A percentile compares a stretch with the other conserved stretches of the same genome.
Evolutionary conservation across 495 filamentous ascomycete species (phyloP).

Genomic region (Aspergillus bridgeri): DNA sequence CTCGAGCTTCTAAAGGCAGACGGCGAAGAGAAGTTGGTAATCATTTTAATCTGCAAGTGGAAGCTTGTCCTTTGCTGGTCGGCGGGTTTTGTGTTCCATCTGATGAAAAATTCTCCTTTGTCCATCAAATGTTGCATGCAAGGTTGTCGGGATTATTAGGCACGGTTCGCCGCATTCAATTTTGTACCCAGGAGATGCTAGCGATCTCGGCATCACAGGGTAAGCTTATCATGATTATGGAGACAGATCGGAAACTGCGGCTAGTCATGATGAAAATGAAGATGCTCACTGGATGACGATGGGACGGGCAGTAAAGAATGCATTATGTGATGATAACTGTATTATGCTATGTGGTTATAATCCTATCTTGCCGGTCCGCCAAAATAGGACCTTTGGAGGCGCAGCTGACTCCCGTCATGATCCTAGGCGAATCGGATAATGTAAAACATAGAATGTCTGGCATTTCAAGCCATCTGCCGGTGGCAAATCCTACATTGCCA

Average conservation of each 20-base stretch:
- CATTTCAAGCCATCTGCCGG: neutral
- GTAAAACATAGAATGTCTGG: neutral
- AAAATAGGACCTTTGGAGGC: neutral
- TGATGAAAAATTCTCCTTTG: conserved; percentile 33
- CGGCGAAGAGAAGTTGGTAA: conserved; percentile 8
- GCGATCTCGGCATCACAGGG: conserved; percentile 22
- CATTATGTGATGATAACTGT: neutral
- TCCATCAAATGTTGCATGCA: conserved; percentile 30
- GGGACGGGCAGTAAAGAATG: neutral
- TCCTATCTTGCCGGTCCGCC: too few species aligned
- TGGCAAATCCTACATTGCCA: neutral
- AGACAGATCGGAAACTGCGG: conserved; percentile 36
- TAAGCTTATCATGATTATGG: conserved; percentile 34
- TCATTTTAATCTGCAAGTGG: conserved; percentile 23
- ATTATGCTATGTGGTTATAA: neutral
- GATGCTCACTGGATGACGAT: conserved; percentile 14
- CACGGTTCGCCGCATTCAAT: conserved; percentile 26
- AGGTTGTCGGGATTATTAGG: conserved; percentile 26
- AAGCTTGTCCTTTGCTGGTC: conserved; percentile 29
- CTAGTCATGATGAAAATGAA: conserved; percentile 34
- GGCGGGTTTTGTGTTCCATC: conserved; percentile 29
- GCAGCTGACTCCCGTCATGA: neutral
- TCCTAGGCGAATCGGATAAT: neutral
- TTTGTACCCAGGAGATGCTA: conserved; percentile 27
- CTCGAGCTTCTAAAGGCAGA: neutral